Conservation (phyloP, 768 basidiomycete genomes). For the Amanita thiersii region DNA sequence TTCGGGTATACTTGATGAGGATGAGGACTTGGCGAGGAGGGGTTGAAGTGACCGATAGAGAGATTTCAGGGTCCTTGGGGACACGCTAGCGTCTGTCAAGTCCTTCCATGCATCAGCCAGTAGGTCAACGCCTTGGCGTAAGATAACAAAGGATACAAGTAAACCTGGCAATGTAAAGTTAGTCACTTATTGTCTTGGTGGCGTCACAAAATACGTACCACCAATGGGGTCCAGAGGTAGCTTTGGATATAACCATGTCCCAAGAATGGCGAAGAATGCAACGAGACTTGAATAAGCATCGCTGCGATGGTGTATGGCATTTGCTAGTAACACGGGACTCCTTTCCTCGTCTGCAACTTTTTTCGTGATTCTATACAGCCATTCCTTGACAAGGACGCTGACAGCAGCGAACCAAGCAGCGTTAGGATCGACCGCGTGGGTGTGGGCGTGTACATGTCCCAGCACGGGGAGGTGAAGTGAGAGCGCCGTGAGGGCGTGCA, state of each 20-base stretch:
- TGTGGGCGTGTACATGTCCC: conserved; percentile 50
- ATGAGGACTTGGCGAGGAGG: conserved; percentile 20
- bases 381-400: conserved; percentile 83
- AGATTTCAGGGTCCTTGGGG: conserved; percentile 39
- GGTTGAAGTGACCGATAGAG: conserved; percentile 53
- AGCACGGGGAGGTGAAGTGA: conserved; percentile 46
- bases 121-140: conserved; percentile 67
- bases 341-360: conserved; percentile 87
- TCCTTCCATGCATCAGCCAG: conserved; percentile 69
- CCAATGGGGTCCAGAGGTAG: conserved; percentile 91
- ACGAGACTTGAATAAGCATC: conserved; percentile 93
- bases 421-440: conserved; percentile 74
- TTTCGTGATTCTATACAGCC: conserved; percentile 84
- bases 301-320: conserved; percentile 95
- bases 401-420: conserved; percentile 93
- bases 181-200: conserved; percentile 1
- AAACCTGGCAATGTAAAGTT: conserved; percentile 40
- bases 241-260: conserved; percentile 79
- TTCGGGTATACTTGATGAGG: conserved; percentile 16
- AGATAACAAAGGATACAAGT: conserved; percentile 83
- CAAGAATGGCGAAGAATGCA: conserved; percentile 87
- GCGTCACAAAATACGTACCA: conserved; percentile 37
- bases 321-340: conserved; percentile 89
- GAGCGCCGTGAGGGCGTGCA: conserved; percentile 46
- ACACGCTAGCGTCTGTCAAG: conserved; percentile 77